Percentiles rank a stretch among this genome's conserved stretches.
These are phyloP conservation scores for Colletotrichum higginsianum DNA, from an alignment of 2,329 filamentous ascomycete genomes.

Conservation along the genomic window DNA sequence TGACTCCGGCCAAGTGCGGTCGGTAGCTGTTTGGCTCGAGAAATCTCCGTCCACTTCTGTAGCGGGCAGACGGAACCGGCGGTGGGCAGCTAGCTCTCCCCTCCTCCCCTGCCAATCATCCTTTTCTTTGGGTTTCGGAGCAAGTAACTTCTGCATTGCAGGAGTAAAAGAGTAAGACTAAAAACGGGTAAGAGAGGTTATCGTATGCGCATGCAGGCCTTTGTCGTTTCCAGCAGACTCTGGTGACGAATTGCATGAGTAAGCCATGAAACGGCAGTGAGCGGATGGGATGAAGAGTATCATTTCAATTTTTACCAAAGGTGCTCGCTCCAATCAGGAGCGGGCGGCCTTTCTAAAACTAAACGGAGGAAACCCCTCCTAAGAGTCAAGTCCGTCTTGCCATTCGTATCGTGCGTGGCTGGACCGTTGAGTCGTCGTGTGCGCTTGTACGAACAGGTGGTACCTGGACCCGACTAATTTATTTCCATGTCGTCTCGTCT, in stretches of 20 bases:
- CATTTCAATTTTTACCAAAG: neutral
- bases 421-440: conserved; percentile 4
- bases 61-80: conserved; percentile 5
- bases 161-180: neutral
- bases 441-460: neutral
- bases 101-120: neutral
- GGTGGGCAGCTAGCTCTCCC: conserved; percentile 7
- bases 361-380: neutral
- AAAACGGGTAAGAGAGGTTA: neutral
- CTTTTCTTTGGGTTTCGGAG: neutral
- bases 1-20: conserved; percentile 12
- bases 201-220: neutral
- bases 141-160: neutral
- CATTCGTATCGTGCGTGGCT: neutral
- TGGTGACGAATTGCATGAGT: neutral
- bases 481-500: conserved; percentile 3
- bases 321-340: neutral
- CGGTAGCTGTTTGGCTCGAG: neutral
- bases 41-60: conserved; percentile 9
- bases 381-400: neutral
- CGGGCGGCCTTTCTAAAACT: neutral
- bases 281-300: too few relatives aligned
- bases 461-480: neutral
- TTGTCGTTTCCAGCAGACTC: neutral
- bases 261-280: neutral